Percentiles rank a stretch among this genome's conserved stretches.
Evolutionary conservation across 495 filamentous ascomycete species (phyloP).

Genomic region (Hyphodiscus hymeniophilus): DNA sequence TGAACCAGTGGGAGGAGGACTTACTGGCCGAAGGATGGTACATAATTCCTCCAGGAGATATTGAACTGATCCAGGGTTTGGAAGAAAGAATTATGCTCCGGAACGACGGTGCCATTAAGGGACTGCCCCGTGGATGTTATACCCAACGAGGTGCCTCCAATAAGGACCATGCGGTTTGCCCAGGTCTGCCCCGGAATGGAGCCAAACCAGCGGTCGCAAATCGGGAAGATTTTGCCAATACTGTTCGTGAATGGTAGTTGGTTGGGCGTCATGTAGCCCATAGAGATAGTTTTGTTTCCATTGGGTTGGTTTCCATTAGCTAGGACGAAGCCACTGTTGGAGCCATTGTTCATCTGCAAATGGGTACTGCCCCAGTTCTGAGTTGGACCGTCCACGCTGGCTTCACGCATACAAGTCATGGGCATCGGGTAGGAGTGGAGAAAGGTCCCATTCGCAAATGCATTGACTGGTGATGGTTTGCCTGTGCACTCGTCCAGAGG

Average conservation of each 20-base stretch:
- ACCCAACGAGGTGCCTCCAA: neutral
- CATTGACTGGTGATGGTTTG: neutral
- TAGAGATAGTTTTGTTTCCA: no score
- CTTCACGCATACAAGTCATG: neutral
- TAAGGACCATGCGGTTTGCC: neutral
- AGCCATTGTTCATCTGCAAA: neutral
- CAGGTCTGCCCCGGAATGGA: conserved; percentile 1
- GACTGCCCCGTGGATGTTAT: neutral
- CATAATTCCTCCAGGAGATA: neutral
- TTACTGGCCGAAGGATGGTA: neutral
- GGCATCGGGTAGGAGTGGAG: neutral
- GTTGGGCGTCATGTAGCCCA: neutral
- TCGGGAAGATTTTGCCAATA: neutral
- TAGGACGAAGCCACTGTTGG: neutral
- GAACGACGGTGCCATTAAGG: no score
- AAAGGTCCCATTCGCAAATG: neutral
- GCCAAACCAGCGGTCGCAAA: neutral
- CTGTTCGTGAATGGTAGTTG: neutral
- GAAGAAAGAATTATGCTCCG: neutral
- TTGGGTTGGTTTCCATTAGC: neutral
- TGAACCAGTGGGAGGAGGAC: neutral
- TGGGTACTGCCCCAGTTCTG: neutral
- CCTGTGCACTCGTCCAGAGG: neutral
- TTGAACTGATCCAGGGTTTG: neutral
- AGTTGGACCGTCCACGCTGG: neutral